These are phyloP conservation scores for Candida michaelii DNA, from an alignment of 805 yeast species.

Conservation along the genomic window DNA sequence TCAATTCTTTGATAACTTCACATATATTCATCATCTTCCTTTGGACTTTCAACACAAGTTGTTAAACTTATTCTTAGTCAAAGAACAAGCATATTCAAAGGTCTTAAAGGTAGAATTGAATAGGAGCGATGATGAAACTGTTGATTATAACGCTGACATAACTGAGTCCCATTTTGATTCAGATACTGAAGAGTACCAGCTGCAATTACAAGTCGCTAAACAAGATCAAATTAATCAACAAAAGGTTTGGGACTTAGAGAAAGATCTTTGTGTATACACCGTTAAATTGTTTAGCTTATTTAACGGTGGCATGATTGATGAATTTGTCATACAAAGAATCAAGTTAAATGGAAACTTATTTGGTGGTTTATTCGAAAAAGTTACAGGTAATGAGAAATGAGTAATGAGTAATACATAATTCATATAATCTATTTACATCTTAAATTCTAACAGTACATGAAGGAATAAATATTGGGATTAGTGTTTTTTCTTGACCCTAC, in stretches of 20 bases:
- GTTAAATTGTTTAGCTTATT: slow-evolving; percentile 39
- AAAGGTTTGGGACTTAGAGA: slow-evolving; percentile 38
- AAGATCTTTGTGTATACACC: slow-evolving; percentile 40
- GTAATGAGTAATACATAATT: slow-evolving; percentile 3
- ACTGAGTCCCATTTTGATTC: slow-evolving; percentile 6
- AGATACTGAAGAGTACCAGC: slow-evolving; percentile 12
- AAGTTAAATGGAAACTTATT: slow-evolving; percentile 33
- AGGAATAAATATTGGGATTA: too few species aligned
- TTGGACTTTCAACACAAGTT: slow-evolving; percentile 29
- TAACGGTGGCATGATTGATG: slow-evolving; percentile 31
- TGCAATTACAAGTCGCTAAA: neutral
- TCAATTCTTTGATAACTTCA: slow-evolving; percentile 28
- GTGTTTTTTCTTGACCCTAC: slow-evolving; percentile 1
- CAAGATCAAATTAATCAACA: slow-evolving; percentile 1
- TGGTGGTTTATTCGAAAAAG: slow-evolving; percentile 32
- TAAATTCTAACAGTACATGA: too few species aligned
- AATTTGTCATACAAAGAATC: slow-evolving; percentile 29
- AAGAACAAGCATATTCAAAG: slow-evolving; percentile 48
- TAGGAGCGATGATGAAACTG: slow-evolving; percentile 50
- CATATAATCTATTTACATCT: neutral
- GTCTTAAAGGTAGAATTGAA: slow-evolving; percentile 41
- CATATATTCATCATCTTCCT: slow-evolving; percentile 25
- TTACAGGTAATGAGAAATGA: slow-evolving; percentile 16
- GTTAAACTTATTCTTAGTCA: slow-evolving; percentile 44
- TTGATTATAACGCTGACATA: slow-evolving; percentile 1